phyloP scores from a whole-genome alignment of 345 rosid species.

The Abelmoschus esculentus region DNA sequence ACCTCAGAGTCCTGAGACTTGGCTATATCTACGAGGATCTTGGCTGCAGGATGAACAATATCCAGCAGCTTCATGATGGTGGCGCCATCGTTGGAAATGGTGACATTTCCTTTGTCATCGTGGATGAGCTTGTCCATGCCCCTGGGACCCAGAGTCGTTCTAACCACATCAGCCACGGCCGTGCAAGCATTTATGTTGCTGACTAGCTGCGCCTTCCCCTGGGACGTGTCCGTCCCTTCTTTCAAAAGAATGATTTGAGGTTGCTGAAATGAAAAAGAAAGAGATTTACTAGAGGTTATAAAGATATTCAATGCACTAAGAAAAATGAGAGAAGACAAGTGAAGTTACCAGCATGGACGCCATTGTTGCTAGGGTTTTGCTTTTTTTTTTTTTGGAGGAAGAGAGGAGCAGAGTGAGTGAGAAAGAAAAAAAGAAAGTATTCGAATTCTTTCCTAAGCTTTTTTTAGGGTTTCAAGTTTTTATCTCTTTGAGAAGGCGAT shows the following conservation, averaged over 20 bases:
- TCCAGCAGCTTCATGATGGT: conserved; percentile 98
- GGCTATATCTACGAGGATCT: conserved; percentile 99
- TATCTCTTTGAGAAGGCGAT: too few species aligned
- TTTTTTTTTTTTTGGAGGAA: not conserved
- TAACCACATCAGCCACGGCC: conserved; percentile 75
- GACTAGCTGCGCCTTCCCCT: conserved; percentile 86
- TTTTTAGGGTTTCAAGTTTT: not conserved
- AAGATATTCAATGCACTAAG: not conserved
- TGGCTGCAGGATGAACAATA: conserved; percentile 90
- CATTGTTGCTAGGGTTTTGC: conserved; percentile 27
- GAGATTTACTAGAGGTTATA: not conserved
- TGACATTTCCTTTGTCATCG: conserved; percentile 84
- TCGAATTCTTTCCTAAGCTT: not conserved
- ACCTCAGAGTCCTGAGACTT: conserved; percentile 99
- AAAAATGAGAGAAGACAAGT: not conserved
- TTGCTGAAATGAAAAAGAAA: conserved; percentile 45
- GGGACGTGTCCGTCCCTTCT: conserved; percentile 98
- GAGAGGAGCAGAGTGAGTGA: not conserved
- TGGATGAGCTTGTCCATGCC: conserved; percentile 99
- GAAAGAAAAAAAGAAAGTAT: not conserved
- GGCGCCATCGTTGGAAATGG: conserved; percentile 97
- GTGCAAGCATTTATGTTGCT: conserved; percentile 98
- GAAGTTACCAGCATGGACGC: conserved; percentile 39
- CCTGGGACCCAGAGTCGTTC: conserved; percentile 93
- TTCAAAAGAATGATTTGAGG: conserved; percentile 96